Evolutionary conservation across 2,329 filamentous ascomycete genomes (phyloP), one percentile per base, ranked within the genome.

Genomic region (Bipolaris cookei): DNA sequence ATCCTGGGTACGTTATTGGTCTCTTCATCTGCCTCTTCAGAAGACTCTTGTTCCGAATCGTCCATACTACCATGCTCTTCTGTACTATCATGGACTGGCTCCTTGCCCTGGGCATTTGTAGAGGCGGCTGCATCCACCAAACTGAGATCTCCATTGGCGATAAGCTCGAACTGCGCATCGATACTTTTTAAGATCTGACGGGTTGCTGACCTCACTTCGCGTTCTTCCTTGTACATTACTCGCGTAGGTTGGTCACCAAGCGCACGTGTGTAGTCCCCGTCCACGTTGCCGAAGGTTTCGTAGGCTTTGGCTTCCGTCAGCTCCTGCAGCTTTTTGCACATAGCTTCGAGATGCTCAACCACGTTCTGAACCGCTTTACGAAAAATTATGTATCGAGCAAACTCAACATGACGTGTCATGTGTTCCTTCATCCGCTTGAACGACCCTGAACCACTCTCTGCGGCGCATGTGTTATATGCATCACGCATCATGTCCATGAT

Each of bases 391-490:
- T 74, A 58, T 2, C 80, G 78, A 3, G 69, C 49, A 0, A 46
- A 35, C 0, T 78, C 69, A 1, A 87, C 77, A 51, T 86, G 78
- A 0, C 61, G 39, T 0, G 52, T 52, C 82, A 88, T 85, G 23
- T 74, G 59, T 0, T 45, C 55, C 60, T 85, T 86, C 82, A 87
- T 87, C 2, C 84, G 78, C 34, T 54, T 71, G 65, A 75, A 86
- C 10, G 68, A 76, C 2, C 85, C 84, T 0, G 35, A 3, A 67
- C 80, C 83, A n/a, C 38, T 37, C 64, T 86, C 82, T 0, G 70
- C 61, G 4, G 69, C 59, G 64, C 83, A 86, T 0, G 44, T 48
- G 0, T 74, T 54, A 65, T 88, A 88, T 0, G 77, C 80, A 2
- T 70, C 56, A 1, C 61, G 58, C 81, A 88, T 85, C 30, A 70